Evolutionary conservation across 2,329 filamentous ascomycete species (phyloP), one percentile per base, ranked within the genome.

Genomic region (Elsinoe fawcettii): DNA sequence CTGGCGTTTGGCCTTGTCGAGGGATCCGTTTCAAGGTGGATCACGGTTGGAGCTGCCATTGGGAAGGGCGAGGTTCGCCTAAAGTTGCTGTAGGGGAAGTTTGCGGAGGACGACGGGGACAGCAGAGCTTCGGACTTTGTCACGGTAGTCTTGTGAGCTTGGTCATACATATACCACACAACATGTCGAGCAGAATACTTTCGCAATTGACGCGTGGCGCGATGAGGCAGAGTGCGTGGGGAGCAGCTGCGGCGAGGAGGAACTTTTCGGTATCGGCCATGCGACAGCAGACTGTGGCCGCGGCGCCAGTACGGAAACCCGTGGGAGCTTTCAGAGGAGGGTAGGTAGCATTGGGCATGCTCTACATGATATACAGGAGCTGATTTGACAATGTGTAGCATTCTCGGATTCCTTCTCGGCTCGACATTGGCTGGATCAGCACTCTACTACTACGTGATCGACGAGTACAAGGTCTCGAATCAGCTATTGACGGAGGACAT

Each of bases 401-500:
- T 96, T 60, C 90, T 96, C 66, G 92, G 92, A 55, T 97, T 97
- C 78, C 84, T 97, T 53, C 79, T 93, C 62, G 92, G 92, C 63
- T 85, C 87, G 61, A 85, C 87, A 47, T 77, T 90, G 55, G 85
- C 91, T 44, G 90, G 90, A 66, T 82, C 81, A 55, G 86, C 83
- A 59, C 87, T 95, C 66, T 97, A 96, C 77, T 90, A 89, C 72
- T 97, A 97, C 73, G 82, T 96, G 63, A 76, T 97, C 66, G 84
- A 92, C 70, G 91, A 97, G 73, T 97, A 96, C 78, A 90, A 90
- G 75, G 80, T 90, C 43, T 88, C 90, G 65, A 97, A 96, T 76
- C 88, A 95, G 75, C 81, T 96, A 68, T 77, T 97, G 74, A 92
- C 86, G 60, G 90, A 96, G 75, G 92, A 97, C 74, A 96, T 97